A percentile compares a stretch with the other conserved stretches of the same genome.
Conservation (phyloP, 2,329 filamentous ascomycete species). For the Hortaea werneckii region DNA sequence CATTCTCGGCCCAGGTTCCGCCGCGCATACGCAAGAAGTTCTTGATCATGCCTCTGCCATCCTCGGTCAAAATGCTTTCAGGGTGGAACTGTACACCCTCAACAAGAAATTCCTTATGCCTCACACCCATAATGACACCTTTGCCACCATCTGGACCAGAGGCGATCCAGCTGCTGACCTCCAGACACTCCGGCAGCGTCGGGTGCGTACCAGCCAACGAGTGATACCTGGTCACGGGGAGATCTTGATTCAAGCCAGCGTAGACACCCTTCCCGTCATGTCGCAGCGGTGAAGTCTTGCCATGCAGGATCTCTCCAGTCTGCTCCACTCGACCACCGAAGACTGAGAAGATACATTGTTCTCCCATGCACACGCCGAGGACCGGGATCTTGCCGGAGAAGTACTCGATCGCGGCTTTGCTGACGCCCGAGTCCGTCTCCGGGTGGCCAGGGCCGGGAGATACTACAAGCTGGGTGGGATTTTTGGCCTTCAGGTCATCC, state of each 20-base stretch:
- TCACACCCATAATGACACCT: constrained; percentile 90
- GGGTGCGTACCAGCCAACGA: constrained; percentile 86
- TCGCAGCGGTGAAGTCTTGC: constrained; percentile 83
- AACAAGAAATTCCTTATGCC: constrained; percentile 82
- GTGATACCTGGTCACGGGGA: constrained; percentile 91
- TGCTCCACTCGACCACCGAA: constrained; percentile 87
- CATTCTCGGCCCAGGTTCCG: constrained; percentile 83
- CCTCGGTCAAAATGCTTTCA: constrained; percentile 87
- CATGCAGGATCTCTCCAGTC: constrained; percentile 92
- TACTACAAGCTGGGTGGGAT: constrained; percentile 87
- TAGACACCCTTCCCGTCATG: constrained; percentile 91
- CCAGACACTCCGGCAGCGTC: constrained; percentile 73
- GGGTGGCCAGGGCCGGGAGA: constrained; percentile 94
- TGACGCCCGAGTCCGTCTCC: constrained; percentile 80
- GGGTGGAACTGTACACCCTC: constrained; percentile 98
- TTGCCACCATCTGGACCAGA: constrained; percentile 64
- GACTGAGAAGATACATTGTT: constrained; percentile 94
- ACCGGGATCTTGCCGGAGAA: constrained; percentile 93
- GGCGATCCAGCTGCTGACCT: constrained; percentile 83
- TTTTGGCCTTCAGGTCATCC: constrained; percentile 69
- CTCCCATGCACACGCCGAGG: constrained; percentile 97
- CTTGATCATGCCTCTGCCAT: constrained; percentile 78
- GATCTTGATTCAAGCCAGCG: constrained; percentile 61
- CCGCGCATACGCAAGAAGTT: constrained; percentile 85
- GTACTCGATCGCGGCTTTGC: constrained; percentile 78